Evolutionary conservation across 2,329 filamentous ascomycete species (phyloP).

Genomic region (Aspergillus pseudoterreus): DNA sequence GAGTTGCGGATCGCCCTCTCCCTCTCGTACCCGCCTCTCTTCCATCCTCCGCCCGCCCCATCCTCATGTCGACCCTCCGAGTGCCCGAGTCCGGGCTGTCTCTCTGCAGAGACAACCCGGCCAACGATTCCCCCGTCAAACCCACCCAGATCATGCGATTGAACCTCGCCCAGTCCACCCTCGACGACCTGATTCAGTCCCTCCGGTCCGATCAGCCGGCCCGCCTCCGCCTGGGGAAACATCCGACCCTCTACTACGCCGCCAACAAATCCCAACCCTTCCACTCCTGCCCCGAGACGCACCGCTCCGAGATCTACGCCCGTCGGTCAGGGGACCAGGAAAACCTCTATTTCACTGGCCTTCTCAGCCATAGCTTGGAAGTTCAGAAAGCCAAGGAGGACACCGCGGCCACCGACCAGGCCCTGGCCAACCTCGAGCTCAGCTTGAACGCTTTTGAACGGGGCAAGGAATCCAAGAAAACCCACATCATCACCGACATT

Average conservation of each 20-base stretch:
- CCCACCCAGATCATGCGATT: slow-evolving; percentile 45
- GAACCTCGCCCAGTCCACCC: slow-evolving; percentile 41
- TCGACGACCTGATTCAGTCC: slow-evolving; percentile 44
- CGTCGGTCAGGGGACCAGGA: slow-evolving; percentile 39
- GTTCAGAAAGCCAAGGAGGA: slow-evolving; percentile 54
- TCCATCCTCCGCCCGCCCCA: slow-evolving; percentile 4
- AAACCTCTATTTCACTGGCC: slow-evolving; percentile 53
- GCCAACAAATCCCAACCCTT: slow-evolving; percentile 52
- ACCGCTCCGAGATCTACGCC: slow-evolving; percentile 57
- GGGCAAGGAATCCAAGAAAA: slow-evolving; percentile 59
- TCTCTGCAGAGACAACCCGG: slow-evolving; percentile 34
- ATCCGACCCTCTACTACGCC: slow-evolving; percentile 55
- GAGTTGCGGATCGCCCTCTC: too few species aligned
- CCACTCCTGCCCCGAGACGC: slow-evolving; percentile 50
- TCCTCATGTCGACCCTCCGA: slow-evolving; percentile 32
- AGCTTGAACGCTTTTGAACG: slow-evolving; percentile 58
- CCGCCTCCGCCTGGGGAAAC: slow-evolving; percentile 46
- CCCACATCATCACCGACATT: slow-evolving; percentile 35
- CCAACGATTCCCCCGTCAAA: slow-evolving; percentile 27
- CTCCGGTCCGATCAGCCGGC: slow-evolving; percentile 42
- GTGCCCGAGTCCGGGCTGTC: slow-evolving; percentile 39
- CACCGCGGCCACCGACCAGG: slow-evolving; percentile 56
- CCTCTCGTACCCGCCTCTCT: slow-evolving; percentile 1
- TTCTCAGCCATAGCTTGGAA: slow-evolving; percentile 56
- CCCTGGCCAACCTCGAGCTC: slow-evolving; percentile 56